Evolutionary conservation across 2,329 filamentous ascomycete species (phyloP).

Genomic region (Magnaporthales sp.): DNA sequence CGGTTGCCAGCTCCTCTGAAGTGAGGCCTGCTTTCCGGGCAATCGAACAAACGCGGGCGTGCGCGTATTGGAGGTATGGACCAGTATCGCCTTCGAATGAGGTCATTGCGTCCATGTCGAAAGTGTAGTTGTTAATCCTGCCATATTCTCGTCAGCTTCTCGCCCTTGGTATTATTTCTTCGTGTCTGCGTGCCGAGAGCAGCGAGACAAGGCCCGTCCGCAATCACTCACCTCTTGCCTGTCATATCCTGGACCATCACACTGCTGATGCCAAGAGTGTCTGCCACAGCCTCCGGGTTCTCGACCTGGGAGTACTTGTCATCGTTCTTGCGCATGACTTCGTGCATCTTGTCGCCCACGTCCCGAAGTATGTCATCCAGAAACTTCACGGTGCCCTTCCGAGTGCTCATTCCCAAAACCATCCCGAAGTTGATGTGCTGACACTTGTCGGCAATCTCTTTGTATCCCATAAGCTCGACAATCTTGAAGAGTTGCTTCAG

Average conservation of each 20-base stretch:
- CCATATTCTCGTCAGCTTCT: slow-evolving; percentile 9
- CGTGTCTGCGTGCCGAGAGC: neutral
- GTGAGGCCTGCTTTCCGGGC: slow-evolving; percentile 45
- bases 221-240: slow-evolving; percentile 64
- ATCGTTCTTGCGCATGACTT: slow-evolving; percentile 87
- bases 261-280: slow-evolving; percentile 83
- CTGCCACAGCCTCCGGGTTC: slow-evolving; percentile 72
- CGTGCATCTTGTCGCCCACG: slow-evolving; percentile 92
- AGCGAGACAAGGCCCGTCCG: neutral
- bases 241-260: slow-evolving; percentile 99
- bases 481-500: slow-evolving; percentile 71
- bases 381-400: slow-evolving; percentile 68
- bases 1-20: slow-evolving; percentile 48
- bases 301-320: slow-evolving; percentile 86
- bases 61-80: slow-evolving; percentile 77
- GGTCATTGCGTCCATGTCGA: slow-evolving; percentile 75
- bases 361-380: slow-evolving; percentile 64
- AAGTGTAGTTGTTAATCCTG: slow-evolving; percentile 58
- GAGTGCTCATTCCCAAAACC: slow-evolving; percentile 62
- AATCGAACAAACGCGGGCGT: slow-evolving; percentile 62
- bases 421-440: slow-evolving; percentile 71
- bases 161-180: slow-evolving; percentile 8
- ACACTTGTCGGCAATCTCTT: slow-evolving; percentile 58
- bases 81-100: slow-evolving; percentile 82
- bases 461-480: slow-evolving; percentile 60